Percentiles rank a stretch among this genome's conserved stretches.
Conservation (phyloP, 1,284 basidiomycete species). For the Puccinia hordei region DNA sequence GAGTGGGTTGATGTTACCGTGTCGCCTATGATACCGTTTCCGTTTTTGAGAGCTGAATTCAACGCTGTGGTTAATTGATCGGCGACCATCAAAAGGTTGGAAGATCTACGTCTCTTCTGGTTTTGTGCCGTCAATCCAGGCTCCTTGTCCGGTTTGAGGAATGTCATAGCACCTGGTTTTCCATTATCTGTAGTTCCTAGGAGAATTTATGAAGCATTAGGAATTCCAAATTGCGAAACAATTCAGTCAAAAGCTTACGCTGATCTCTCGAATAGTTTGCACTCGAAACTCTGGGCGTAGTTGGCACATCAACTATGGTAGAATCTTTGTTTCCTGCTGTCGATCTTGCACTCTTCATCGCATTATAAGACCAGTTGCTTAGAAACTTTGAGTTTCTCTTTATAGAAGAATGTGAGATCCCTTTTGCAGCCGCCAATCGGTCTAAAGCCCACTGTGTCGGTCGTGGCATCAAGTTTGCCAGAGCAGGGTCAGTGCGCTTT, state of each 20-base stretch:
- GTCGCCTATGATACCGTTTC: slow-evolving; percentile 5
- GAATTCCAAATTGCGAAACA: neutral
- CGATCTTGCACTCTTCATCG: neutral
- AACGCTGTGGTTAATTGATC: slow-evolving; percentile 51
- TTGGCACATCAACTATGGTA: slow-evolving; percentile 20
- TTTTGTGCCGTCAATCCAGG: slow-evolving; percentile 48
- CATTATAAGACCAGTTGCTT: neutral
- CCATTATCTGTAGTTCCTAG: neutral
- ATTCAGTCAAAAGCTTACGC: neutral
- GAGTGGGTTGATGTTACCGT: slow-evolving; percentile 65
- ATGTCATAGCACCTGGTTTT: neutral
- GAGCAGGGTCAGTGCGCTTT: neutral
- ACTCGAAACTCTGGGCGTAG: neutral
- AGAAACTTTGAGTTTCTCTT: slow-evolving; percentile 30
- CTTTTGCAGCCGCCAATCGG: slow-evolving; percentile 51
- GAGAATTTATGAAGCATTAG: neutral
- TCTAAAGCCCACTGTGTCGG: slow-evolving; percentile 51
- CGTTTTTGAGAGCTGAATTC: slow-evolving; percentile 58
- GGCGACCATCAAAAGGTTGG: slow-evolving; percentile 7
- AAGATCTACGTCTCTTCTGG: slow-evolving; percentile 41
- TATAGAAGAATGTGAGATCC: slow-evolving; percentile 26
- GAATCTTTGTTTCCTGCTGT: neutral
- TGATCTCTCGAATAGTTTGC: neutral
- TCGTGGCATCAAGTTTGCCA: neutral
- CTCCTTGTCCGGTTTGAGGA: neutral